A percentile compares a stretch with the other conserved stretches of the same genome.
phyloP scores from a whole-genome alignment of 1,284 basidiomycete genomes.

The Sanguinoderma infundibulare region DNA sequence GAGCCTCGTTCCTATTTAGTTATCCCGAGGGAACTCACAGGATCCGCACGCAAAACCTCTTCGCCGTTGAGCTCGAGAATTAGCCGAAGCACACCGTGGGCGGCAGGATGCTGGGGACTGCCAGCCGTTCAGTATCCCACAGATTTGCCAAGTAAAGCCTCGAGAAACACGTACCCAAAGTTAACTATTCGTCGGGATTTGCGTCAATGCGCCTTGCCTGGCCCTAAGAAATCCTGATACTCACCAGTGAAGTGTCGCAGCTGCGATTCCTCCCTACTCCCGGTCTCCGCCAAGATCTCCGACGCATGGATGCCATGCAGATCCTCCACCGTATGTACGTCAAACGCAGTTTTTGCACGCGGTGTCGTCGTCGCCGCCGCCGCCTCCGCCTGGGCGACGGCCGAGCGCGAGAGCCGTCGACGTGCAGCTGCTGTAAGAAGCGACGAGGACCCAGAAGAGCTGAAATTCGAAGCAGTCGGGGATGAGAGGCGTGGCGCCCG shows the following conservation, averaged over 20 bases:
- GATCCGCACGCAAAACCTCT: constrained; percentile 89
- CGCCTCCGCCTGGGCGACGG: constrained; percentile 30
- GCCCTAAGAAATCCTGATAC: constrained; percentile 32
- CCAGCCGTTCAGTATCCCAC: not conserved
- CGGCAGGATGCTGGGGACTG: constrained; percentile 97
- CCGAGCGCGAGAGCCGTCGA: constrained; percentile 29
- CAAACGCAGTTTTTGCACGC: constrained; percentile 52
- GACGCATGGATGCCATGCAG: constrained; percentile 78
- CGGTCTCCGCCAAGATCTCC: constrained; percentile 80
- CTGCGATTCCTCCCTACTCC: constrained; percentile 75
- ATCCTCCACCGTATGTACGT: constrained; percentile 79
- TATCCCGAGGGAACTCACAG: too few species aligned
- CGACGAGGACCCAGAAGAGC: constrained; percentile 31
- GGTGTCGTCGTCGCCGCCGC: constrained; percentile 31
- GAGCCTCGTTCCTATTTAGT: constrained; percentile 2
- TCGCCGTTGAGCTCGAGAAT: constrained; percentile 99
- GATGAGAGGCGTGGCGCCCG: constrained; percentile 33
- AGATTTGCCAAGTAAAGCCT: not conserved
- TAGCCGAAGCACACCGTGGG: constrained; percentile 97
- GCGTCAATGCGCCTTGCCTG: constrained; percentile 1
- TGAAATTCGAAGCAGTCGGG: constrained; percentile 16
- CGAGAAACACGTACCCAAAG: constrained; percentile 69
- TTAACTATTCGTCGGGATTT: constrained; percentile 61
- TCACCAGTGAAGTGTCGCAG: constrained; percentile 92
- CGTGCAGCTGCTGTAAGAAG: constrained; percentile 22